Percentiles rank a stretch among this genome's conserved stretches.
Evolutionary conservation across 768 basidiomycete genomes (phyloP).

Genomic region (Polyporus arcularius): DNA sequence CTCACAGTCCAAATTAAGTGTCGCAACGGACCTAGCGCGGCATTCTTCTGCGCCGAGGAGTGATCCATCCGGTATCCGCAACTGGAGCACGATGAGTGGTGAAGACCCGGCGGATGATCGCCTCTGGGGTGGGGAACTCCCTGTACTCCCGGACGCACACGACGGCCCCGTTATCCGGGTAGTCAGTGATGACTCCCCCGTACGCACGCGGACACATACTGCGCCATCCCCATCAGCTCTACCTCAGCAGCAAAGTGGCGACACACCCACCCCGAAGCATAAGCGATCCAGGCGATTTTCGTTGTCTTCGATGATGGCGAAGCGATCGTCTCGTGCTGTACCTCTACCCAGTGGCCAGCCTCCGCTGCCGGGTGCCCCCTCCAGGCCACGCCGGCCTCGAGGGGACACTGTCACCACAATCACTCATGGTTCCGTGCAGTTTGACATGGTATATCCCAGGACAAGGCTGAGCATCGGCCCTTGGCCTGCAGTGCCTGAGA

Average conservation of each 20-base stretch:
- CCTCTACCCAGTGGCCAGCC: not conserved
- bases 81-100: not conserved
- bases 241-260: not conserved
- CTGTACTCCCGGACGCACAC: not conserved
- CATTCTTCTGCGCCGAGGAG: not conserved
- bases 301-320: conserved; percentile 25
- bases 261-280: not conserved
- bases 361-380: too few relatives aligned
- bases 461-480: not conserved
- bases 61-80: not conserved
- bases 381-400: not conserved
- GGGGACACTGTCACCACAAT: conserved; percentile 8
- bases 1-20: not conserved
- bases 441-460: conserved; percentile 1
- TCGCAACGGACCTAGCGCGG: not conserved
- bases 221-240: conserved; percentile 6
- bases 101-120: not conserved
- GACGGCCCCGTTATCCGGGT: not conserved
- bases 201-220: conserved; percentile 2
- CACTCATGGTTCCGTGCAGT: conserved; percentile 8
- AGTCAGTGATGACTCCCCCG: not conserved
- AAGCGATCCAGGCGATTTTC: conserved; percentile 29
- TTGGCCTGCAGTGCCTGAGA: not conserved
- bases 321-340: conserved; percentile 19
- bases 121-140: conserved; percentile 15